These are phyloP conservation scores for Amyloporia xantha DNA, from an alignment of 768 basidiomycete genomes.

Conservation along the genomic window DNA sequence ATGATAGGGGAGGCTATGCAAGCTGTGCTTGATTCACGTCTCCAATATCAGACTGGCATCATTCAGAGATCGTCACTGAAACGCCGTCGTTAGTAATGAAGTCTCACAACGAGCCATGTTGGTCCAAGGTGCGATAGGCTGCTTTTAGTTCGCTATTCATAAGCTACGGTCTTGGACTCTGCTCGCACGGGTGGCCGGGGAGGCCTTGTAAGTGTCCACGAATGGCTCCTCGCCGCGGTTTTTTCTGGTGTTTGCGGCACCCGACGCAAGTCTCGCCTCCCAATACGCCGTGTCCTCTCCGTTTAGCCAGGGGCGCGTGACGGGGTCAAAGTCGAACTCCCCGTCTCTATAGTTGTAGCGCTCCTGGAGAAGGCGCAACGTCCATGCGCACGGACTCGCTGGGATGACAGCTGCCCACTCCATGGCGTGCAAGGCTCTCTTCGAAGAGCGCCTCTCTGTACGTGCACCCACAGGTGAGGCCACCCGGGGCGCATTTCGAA, in stretches of 20 bases:
- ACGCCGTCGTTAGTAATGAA: too few relatives aligned
- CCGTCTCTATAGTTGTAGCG: slow-evolving; percentile 80
- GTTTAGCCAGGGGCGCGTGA: slow-evolving; percentile 58
- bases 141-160: too few relatives aligned
- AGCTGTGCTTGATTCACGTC: too few relatives aligned
- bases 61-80: too few relatives aligned
- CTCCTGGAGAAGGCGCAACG: slow-evolving; percentile 64
- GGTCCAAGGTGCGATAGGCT: too few relatives aligned
- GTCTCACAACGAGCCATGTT: too few relatives aligned
- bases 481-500: slow-evolving; percentile 73
- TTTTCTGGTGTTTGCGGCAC: slow-evolving; percentile 6
- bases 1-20: too few relatives aligned
- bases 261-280: slow-evolving; percentile 45
- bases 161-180: too few relatives aligned
- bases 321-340: slow-evolving; percentile 71
- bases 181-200: too few relatives aligned
- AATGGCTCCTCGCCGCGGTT: slow-evolving; percentile 10
- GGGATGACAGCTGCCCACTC: slow-evolving; percentile 75
- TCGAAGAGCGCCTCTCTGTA: slow-evolving; percentile 82
- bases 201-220: too few relatives aligned
- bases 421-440: slow-evolving; percentile 72
- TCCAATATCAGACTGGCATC: too few relatives aligned
- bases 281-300: slow-evolving; percentile 60
- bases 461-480: slow-evolving; percentile 83
- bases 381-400: slow-evolving; percentile 88